Evolutionary conservation across 2,329 filamentous ascomycete genomes (phyloP).

Genomic region (Claviceps humidiphila): DNA sequence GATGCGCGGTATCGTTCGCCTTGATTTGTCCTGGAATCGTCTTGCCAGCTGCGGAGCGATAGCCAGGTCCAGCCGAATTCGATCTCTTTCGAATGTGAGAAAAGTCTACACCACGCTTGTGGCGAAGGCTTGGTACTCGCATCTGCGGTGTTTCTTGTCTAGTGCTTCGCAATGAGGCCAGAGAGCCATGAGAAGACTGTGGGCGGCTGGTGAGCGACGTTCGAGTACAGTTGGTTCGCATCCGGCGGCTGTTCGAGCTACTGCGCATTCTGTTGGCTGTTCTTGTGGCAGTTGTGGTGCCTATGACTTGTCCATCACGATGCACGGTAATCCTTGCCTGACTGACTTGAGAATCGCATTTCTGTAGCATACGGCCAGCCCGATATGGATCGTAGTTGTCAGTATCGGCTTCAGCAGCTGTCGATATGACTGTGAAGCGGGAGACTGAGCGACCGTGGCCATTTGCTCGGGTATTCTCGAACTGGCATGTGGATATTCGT

Average conservation of each 20-base stretch:
- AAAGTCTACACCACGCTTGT: constrained; percentile 43
- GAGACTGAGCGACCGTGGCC: constrained; percentile 42
- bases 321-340: constrained; percentile 59
- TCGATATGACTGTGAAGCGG: constrained; percentile 53
- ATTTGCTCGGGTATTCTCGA: constrained; percentile 31
- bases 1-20: constrained; percentile 10
- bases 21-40: constrained; percentile 8
- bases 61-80: constrained; percentile 14
- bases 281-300: constrained; percentile 10
- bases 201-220: constrained; percentile 17
- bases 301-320: constrained; percentile 28
- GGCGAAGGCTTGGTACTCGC: constrained; percentile 29
- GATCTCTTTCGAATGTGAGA: constrained; percentile 32
- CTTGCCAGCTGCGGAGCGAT: constrained; percentile 3
- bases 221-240: constrained; percentile 16
- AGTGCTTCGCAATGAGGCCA: constrained; percentile 37
- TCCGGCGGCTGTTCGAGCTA: constrained; percentile 21
- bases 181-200: constrained; percentile 26
- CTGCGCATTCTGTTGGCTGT: constrained; percentile 22
- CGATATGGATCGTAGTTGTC: constrained; percentile 77
- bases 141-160: constrained; percentile 27
- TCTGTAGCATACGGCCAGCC: constrained; percentile 41
- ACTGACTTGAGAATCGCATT: constrained; percentile 34
- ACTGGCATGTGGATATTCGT: constrained; percentile 48
- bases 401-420: constrained; percentile 37